Conservation (phyloP, 192 early-diverging fungal species). For the Backusella tuberculispora region DNA sequence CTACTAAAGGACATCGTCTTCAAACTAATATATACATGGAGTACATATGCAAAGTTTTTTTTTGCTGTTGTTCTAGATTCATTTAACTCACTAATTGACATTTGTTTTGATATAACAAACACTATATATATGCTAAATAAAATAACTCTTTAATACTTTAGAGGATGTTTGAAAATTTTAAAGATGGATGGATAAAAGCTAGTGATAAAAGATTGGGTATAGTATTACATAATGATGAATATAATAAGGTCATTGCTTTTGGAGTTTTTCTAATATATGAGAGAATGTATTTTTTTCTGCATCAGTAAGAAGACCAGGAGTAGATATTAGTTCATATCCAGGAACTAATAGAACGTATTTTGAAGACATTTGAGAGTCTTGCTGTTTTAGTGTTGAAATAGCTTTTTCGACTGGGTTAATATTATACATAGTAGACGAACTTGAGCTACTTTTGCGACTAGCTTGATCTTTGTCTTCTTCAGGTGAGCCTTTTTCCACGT, state of each 20-base stretch:
- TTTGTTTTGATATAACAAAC: too few relatives aligned
- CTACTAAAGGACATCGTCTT: too few relatives aligned
- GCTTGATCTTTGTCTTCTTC: not conserved
- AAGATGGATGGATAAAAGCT: not conserved
- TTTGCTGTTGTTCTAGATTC: too few relatives aligned
- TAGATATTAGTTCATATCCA: not conserved
- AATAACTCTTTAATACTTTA: too few relatives aligned
- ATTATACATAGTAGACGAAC: not conserved
- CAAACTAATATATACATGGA: too few relatives aligned
- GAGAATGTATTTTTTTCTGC: conserved; percentile 7
- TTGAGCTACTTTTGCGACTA: not conserved
- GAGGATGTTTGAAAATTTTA: too few relatives aligned
- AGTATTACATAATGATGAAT: not conserved
- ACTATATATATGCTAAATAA: too few relatives aligned
- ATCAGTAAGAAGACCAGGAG: not conserved
- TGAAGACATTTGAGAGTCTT: not conserved
- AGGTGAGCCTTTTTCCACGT: not conserved
- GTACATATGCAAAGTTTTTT: too few relatives aligned
- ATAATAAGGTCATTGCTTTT: not conserved
- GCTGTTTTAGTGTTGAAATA: not conserved
- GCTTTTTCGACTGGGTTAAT: not conserved
- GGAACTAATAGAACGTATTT: conserved; percentile 4
- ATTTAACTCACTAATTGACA: too few relatives aligned
- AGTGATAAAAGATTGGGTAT: not conserved
- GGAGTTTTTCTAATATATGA: not conserved